Evolutionary conservation across 169 alveolate genomes (phyloP).

Genomic region (Pseudocohnilembus persalinus): DNA sequence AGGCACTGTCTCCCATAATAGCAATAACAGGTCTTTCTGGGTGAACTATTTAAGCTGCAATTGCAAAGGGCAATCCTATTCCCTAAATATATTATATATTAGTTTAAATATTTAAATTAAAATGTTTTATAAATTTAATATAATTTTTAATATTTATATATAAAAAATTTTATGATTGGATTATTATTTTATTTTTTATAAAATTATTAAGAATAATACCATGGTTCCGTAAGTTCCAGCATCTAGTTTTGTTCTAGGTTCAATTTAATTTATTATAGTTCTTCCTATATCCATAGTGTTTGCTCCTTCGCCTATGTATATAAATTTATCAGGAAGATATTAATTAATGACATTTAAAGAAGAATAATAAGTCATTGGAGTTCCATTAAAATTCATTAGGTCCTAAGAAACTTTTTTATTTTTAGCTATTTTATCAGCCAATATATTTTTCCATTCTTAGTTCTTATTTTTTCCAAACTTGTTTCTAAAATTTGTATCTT

Average conservation of each 20-base stretch:
- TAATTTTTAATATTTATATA: too few species aligned
- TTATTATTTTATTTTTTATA: too few species aligned
- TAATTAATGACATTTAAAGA: slow-evolving; percentile 46
- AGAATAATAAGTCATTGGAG: slow-evolving; percentile 58
- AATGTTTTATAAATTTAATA: too few species aligned
- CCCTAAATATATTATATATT: too few species aligned
- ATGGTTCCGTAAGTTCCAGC: slow-evolving; percentile 79
- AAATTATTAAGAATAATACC: too few species aligned
- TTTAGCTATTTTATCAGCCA: slow-evolving; percentile 31
- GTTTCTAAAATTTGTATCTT: slow-evolving; percentile 9
- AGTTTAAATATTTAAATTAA: too few species aligned
- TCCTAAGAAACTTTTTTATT: slow-evolving; percentile 42
- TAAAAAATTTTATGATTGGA: too few species aligned
- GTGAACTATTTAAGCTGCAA: slow-evolving; percentile 60
- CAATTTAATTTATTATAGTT: slow-evolving; percentile 49
- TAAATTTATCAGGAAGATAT: slow-evolving; percentile 53
- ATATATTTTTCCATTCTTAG: slow-evolving; percentile 48
- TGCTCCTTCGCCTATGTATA: slow-evolving; percentile 71
- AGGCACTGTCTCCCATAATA: slow-evolving; percentile 80
- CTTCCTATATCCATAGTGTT: slow-evolving; percentile 84
- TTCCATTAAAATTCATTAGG: slow-evolving; percentile 29
- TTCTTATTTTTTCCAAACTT: neutral
- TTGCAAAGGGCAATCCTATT: slow-evolving; percentile 61
- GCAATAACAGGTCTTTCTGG: slow-evolving; percentile 55
- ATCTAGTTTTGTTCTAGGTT: slow-evolving; percentile 61